Evolutionary conservation across 805 yeast species (phyloP), one percentile per base, ranked within the genome.

Genomic region (Saturnispora galanensis): DNA sequence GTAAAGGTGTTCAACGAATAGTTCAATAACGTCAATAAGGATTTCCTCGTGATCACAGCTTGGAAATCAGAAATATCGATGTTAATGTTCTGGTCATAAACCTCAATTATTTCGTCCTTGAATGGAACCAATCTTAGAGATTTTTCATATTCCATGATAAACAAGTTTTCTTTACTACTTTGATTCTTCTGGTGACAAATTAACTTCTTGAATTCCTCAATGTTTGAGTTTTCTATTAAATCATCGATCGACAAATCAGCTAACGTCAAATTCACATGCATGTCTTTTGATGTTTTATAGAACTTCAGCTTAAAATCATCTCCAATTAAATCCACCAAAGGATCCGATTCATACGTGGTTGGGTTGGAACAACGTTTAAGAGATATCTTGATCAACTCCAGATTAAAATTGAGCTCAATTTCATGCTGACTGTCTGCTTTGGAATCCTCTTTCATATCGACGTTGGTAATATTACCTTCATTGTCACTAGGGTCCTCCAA

Each of bases 1-100:
- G 96, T 83, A 59, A 93, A 93, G 0, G 97, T 93, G 38, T 87
- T 84, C 55, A 89, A 66, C 2, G 84, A 69, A 59, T 81, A 93
- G 59, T 88, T 90, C 50, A 90, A 63, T 11, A 93, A 65, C 1
- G 94, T 82, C 49, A 93, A 68, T 12, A 84, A 63, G 1, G 95
- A 83, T 56, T 77, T 83, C 39, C 97, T 77, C 0, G 94, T 78
- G 6, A 89, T 63, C 2, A 84, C 81, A 32, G 84, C 71, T 49
- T 77, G 77, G 44, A 93, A 74, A 11, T 94, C 86, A 0, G 96
- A 87, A 63, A 93, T 71, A 36, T 78, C 71, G 41, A 93, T 65
- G 8, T 74, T 69, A 5, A 89, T 74, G 51, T 75, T 79, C 59
- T 87, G 96, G 55, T 89, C 96, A 58, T 73, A 81, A 0, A 82